A percentile compares a stretch with the other conserved stretches of the same genome.
These are phyloP conservation scores for Aeschynomene evenia DNA, from an alignment of 306 rosid genomes.

Conservation along the genomic window DNA sequence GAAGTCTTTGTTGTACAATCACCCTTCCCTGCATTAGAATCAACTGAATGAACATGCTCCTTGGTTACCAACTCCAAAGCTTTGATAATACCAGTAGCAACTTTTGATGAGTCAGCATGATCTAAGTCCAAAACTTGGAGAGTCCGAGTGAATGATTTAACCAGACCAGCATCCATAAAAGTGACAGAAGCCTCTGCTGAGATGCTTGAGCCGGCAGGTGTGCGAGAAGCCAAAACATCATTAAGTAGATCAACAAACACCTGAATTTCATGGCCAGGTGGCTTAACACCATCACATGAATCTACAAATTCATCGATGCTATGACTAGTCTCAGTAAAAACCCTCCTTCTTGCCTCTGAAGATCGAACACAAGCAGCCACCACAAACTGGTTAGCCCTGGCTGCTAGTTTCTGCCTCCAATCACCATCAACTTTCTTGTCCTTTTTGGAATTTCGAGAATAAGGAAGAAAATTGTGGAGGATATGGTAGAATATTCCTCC, in stretches of 20 bases:
- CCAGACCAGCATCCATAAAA: constrained; percentile 86
- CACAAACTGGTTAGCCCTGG: constrained; percentile 84
- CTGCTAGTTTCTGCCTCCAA: constrained; percentile 96
- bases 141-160: constrained; percentile 67
- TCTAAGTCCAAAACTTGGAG: constrained; percentile 89
- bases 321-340: constrained; percentile 68
- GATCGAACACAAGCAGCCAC: constrained; percentile 95
- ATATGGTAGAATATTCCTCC: constrained; percentile 86
- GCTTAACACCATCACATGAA: constrained; percentile 56
- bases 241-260: constrained; percentile 83
- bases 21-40: constrained; percentile 67
- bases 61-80: constrained; percentile 92
- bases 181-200: constrained; percentile 87
- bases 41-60: constrained; percentile 79
- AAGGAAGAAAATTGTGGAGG: constrained; percentile 79
- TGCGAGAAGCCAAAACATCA: constrained; percentile 88
- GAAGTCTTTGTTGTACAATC: constrained; percentile 61
- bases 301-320: constrained; percentile 74
- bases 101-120: constrained; percentile 85
- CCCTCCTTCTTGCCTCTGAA: constrained; percentile 86
- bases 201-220: constrained; percentile 82
- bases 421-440: constrained; percentile 90
- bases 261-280: constrained; percentile 63
- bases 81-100: constrained; percentile 82
- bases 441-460: constrained; percentile 63